Percentiles rank a stretch among this genome's conserved stretches.
phyloP scores from a whole-genome alignment of 176 grass and related monocot genomes.

The Cocos nucifera region DNA sequence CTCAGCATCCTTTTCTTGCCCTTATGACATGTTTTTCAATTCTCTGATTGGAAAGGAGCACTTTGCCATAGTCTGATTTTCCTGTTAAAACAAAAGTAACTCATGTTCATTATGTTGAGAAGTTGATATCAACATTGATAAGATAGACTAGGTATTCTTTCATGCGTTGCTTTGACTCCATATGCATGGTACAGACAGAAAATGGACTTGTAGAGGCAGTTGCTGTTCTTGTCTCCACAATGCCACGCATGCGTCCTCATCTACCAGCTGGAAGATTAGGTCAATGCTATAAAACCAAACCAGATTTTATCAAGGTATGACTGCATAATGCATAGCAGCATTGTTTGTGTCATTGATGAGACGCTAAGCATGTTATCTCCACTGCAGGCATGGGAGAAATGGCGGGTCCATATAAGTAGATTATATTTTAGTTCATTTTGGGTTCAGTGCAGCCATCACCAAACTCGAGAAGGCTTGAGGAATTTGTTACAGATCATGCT shows the following conservation, averaged over 20 bases:
- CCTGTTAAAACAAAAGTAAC: too few relatives aligned
- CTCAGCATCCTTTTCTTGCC: too few relatives aligned
- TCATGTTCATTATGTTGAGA: too few relatives aligned
- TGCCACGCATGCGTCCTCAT: conserved; percentile 73
- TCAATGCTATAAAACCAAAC: conserved; percentile 74
- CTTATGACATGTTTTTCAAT: too few relatives aligned
- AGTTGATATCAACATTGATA: too few relatives aligned
- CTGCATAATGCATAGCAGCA: conserved; percentile 12
- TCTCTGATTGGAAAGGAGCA: too few relatives aligned
- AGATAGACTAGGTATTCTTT: background rate
- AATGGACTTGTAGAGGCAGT: conserved; percentile 97
- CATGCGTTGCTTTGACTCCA: background rate
- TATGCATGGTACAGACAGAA: conserved; percentile 62
- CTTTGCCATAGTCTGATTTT: too few relatives aligned
- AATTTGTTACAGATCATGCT: conserved; percentile 94
- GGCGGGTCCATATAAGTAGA: conserved; percentile 77
- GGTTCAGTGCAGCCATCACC: conserved; percentile 77
- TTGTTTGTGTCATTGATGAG: conserved; percentile 18
- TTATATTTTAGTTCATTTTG: conserved; percentile 83
- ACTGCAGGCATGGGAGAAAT: conserved; percentile 81
- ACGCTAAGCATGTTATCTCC: conserved; percentile 18
- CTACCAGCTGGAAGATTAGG: conserved; percentile 62
- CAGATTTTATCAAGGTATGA: conserved; percentile 93
- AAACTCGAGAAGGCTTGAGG: conserved; percentile 80
- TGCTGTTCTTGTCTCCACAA: conserved; percentile 73